A percentile compares a stretch with the other conserved stretches of the same genome.
Conservation (phyloP, 1,284 basidiomycete genomes). For the Puccinia novopanici region DNA sequence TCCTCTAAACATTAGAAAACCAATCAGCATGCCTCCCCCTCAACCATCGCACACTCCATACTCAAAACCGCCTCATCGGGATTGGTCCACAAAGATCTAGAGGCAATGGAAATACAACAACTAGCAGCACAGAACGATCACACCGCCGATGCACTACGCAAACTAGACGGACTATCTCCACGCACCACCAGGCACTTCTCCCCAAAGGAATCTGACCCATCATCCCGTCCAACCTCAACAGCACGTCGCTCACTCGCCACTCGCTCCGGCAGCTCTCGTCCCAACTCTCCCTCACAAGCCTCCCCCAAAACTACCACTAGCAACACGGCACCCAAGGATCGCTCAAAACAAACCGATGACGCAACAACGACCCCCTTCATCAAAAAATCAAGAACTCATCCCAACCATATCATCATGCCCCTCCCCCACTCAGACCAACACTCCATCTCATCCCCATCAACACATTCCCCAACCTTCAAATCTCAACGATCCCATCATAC, state of each 20-base stretch:
- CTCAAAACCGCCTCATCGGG: conserved; percentile 31
- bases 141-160: conserved; percentile 85
- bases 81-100: neutral
- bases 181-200: conserved; percentile 4
- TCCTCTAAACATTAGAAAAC: no score
- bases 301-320: conserved; percentile 11
- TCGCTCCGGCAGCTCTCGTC: conserved; percentile 34
- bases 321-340: neutral
- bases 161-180: conserved; percentile 83
- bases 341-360: neutral
- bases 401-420: no score
- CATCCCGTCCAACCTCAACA: no score
- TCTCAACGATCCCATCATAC: no score
- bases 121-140: conserved; percentile 67
- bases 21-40: conserved; percentile 15
- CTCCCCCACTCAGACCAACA: neutral
- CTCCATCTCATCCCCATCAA: neutral
- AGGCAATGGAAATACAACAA: conserved; percentile 53
- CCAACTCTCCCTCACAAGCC: conserved; percentile 18
- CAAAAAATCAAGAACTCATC: conserved; percentile 17
- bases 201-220: neutral
- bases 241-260: conserved; percentile 19
- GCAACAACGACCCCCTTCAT: neutral
- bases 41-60: conserved; percentile 43
- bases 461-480: neutral